Conservation (phyloP, 306 rosid species). For the Corylus heterophylla region DNA sequence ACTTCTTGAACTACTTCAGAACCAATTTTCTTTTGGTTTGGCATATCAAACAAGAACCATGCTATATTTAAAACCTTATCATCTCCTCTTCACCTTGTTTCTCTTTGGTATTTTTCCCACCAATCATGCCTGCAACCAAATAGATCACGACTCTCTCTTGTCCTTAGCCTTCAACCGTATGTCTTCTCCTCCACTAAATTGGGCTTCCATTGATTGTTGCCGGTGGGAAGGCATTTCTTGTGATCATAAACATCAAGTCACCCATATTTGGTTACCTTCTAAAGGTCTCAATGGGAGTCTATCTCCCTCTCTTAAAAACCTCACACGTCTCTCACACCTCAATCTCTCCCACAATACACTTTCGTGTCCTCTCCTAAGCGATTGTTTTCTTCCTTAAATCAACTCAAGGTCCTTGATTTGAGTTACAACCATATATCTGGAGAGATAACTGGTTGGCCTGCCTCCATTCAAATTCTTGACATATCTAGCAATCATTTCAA, state of each 20-base stretch:
- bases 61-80: too few relatives aligned
- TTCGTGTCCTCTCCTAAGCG: not conserved
- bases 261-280: not conserved
- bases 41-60: too few relatives aligned
- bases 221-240: not conserved
- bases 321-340: not conserved
- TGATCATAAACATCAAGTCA: not conserved
- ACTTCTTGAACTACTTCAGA: too few relatives aligned
- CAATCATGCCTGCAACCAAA: too few relatives aligned
- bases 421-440: conserved; percentile 12
- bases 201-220: conserved; percentile 1
- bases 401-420: conserved; percentile 11
- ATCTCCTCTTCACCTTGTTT: too few relatives aligned
- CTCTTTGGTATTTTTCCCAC: too few relatives aligned
- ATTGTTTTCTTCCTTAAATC: conserved; percentile 5
- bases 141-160: not conserved
- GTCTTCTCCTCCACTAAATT: not conserved
- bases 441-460: not conserved
- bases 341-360: not conserved
- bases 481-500: not conserved
- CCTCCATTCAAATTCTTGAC: not conserved
- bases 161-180: not conserved
- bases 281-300: not conserved
- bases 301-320: not conserved
- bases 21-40: too few relatives aligned